These are phyloP conservation scores for Metschnikowia bowlesiae DNA, from an alignment of 805 yeast species.

Conservation along the genomic window DNA sequence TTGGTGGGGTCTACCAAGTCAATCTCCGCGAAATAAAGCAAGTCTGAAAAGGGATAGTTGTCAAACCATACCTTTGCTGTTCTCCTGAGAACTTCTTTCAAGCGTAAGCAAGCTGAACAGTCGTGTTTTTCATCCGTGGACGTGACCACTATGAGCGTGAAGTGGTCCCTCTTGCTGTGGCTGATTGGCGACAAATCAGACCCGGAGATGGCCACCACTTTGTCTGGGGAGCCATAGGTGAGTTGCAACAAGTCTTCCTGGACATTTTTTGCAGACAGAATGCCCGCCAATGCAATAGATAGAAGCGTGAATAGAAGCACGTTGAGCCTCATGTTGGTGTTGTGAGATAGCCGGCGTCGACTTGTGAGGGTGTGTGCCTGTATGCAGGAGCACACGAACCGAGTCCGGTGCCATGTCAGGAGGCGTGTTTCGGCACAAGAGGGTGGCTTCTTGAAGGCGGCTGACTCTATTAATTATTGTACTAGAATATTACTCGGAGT, in stretches of 20 bases:
- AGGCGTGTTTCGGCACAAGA: too few relatives aligned
- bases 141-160: conserved; percentile 49
- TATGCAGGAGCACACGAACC: neutral
- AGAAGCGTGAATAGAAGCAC: neutral
- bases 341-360: neutral
- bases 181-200: conserved; percentile 12
- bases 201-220: conserved; percentile 9
- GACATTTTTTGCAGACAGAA: neutral
- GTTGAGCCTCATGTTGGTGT: neutral
- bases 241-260: conserved; percentile 1
- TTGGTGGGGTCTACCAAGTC: conserved; percentile 47
- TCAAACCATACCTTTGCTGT: conserved; percentile 42
- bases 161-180: conserved; percentile 39
- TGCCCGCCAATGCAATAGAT: neutral
- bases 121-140: conserved; percentile 39
- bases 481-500: neutral
- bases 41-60: conserved; percentile 40
- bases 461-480: too few relatives aligned
- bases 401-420: too few relatives aligned
- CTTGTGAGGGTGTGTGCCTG: neutral
- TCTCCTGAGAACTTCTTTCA: conserved; percentile 37
- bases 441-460: too few relatives aligned
- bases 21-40: conserved; percentile 44
- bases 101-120: conserved; percentile 46
- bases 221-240: conserved; percentile 7